Evolutionary conservation across 2,329 filamentous ascomycete genomes (phyloP).

Genomic region (Chaetomiaceae sp.): DNA sequence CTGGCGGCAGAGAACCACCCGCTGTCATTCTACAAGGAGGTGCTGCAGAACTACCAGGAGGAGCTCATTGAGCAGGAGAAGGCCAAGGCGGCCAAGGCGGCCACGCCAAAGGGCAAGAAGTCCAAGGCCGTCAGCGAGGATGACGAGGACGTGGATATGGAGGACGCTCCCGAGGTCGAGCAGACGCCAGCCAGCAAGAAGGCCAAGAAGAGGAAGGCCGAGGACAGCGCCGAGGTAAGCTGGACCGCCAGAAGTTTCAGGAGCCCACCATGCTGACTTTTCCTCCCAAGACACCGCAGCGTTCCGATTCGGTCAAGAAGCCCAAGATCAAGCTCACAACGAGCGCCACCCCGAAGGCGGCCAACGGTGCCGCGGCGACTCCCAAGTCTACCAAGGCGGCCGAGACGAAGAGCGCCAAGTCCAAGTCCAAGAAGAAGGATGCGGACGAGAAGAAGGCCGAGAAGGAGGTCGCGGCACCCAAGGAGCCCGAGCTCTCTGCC

Average conservation of each 20-base stretch:
- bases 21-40: slow-evolving; percentile 75
- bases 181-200: slow-evolving; percentile 44
- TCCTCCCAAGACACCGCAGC: slow-evolving; percentile 47
- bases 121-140: slow-evolving; percentile 49
- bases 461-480: slow-evolving; percentile 40
- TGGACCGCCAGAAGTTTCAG: not conserved
- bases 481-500: slow-evolving; percentile 53
- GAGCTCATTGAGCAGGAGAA: slow-evolving; percentile 55
- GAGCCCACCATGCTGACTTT: not conserved
- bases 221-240: slow-evolving; percentile 65
- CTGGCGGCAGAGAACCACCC: slow-evolving; percentile 75
- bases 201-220: slow-evolving; percentile 81
- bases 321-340: slow-evolving; percentile 61
- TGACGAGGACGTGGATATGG: slow-evolving; percentile 57
- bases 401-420: slow-evolving; percentile 41
- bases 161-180: slow-evolving; percentile 45
- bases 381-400: slow-evolving; percentile 54
- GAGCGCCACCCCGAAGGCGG: slow-evolving; percentile 63
- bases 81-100: slow-evolving; percentile 42
- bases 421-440: slow-evolving; percentile 54
- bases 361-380: slow-evolving; percentile 52
- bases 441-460: slow-evolving; percentile 53
- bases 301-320: slow-evolving; percentile 61
- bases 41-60: slow-evolving; percentile 67
- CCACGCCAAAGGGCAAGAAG: slow-evolving; percentile 46